Evolutionary conservation across 2,329 filamentous ascomycete species (phyloP).

Genomic region (Scedosporium dehoogii): DNA sequence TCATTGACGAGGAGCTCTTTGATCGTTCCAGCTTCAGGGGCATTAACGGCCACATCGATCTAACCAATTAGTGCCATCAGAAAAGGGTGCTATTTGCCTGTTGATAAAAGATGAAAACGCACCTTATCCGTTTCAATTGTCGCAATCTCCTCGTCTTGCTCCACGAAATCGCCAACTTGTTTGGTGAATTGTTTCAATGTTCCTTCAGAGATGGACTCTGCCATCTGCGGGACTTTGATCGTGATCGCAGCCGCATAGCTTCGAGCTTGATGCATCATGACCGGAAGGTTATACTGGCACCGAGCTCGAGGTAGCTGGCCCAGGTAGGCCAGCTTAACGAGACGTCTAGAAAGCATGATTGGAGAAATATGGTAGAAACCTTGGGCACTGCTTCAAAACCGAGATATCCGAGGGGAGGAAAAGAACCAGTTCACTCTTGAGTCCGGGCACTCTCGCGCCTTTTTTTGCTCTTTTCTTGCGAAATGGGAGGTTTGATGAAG

Average conservation of each 20-base stretch:
- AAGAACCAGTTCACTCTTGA: too few relatives aligned
- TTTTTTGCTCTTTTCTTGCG: background rate
- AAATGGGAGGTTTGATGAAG: background rate
- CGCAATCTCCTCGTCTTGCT: slow-evolving; percentile 94
- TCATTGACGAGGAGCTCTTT: slow-evolving; percentile 87
- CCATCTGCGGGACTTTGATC: slow-evolving; percentile 95
- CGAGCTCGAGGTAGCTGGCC: slow-evolving; percentile 30
- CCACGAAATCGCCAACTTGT: slow-evolving; percentile 83
- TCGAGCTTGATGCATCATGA: slow-evolving; percentile 46
- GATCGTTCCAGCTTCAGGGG: slow-evolving; percentile 80
- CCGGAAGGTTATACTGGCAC: slow-evolving; percentile 29
- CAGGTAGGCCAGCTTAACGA: slow-evolving; percentile 31
- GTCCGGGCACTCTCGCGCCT: too few relatives aligned
- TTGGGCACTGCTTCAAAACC: background rate
- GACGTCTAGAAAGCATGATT: slow-evolving; percentile 32
- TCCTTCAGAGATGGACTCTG: slow-evolving; percentile 95
- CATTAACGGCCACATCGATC: slow-evolving; percentile 97
- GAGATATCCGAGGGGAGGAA: too few relatives aligned
- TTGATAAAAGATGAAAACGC: slow-evolving; percentile 13
- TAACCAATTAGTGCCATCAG: slow-evolving; percentile 21
- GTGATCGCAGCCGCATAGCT: slow-evolving; percentile 63
- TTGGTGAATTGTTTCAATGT: slow-evolving; percentile 95
- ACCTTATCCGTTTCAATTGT: slow-evolving; percentile 99
- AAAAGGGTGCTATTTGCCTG: too few relatives aligned
- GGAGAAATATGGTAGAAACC: background rate